Evolutionary conservation across 2,329 filamentous ascomycete species (phyloP).

Genomic region (Alternaria sp.): DNA sequence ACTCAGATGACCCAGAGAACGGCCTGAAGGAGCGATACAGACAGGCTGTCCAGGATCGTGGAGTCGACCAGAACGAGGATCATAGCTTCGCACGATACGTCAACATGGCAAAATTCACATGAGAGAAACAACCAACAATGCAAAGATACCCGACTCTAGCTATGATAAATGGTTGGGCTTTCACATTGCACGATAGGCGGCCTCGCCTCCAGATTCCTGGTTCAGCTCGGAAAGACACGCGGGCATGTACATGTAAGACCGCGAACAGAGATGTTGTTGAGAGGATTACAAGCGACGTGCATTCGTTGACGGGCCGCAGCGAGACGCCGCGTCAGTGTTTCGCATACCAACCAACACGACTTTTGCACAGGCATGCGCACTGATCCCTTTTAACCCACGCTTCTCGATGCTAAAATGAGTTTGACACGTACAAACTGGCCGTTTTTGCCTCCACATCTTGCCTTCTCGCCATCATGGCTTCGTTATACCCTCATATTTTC

Average conservation of each 20-base stretch:
- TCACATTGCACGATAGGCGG: neutral
- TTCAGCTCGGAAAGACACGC: constrained; percentile 20
- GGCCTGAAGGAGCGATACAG: constrained; percentile 80
- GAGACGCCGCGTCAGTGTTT: constrained; percentile 16
- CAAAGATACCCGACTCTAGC: constrained; percentile 17
- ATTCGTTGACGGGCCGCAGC: constrained; percentile 13
- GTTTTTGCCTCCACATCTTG: neutral
- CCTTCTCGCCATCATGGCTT: neutral
- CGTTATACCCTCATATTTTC: neutral
- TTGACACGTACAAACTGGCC: neutral
- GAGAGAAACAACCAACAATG: constrained; percentile 21
- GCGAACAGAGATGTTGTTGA: constrained; percentile 10
- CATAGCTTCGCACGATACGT: constrained; percentile 62
- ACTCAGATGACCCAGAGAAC: constrained; percentile 64
- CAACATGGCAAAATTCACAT: constrained; percentile 47
- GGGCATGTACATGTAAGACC: constrained; percentile 14
- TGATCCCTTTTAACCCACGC: neutral
- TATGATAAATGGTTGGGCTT: neutral
- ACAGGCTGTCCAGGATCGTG: constrained; percentile 69
- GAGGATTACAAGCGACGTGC: constrained; percentile 6
- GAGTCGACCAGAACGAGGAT: constrained; percentile 54
- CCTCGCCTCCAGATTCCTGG: constrained; percentile 24
- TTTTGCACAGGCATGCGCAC: neutral
- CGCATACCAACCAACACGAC: neutral
- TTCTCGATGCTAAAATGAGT: neutral